phyloP scores from a whole-genome alignment of 1,284 basidiomycete species.

The Ceratobasidium sp. region DNA sequence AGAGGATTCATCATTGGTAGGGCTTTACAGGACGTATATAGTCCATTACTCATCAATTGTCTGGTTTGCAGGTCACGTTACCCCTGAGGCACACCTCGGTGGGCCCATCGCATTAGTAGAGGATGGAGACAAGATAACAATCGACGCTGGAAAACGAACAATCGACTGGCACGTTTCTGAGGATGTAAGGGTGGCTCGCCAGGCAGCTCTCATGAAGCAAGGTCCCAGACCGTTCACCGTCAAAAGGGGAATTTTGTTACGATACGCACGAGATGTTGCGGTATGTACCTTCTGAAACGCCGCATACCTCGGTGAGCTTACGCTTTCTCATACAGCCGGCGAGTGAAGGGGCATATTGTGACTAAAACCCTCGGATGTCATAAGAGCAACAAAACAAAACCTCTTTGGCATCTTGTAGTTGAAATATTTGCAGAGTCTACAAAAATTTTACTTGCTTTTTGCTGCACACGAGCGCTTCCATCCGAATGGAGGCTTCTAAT shows the following conservation, averaged over 20 bases:
- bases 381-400: no score
- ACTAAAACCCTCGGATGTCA: slow-evolving; percentile 48
- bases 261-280: slow-evolving; percentile 81
- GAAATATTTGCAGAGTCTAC: no score
- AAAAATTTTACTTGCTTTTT: no score
- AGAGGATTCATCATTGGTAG: slow-evolving; percentile 69
- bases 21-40: slow-evolving; percentile 9
- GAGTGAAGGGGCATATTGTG: slow-evolving; percentile 78
- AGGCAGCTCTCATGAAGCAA: slow-evolving; percentile 72
- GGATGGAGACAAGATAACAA: slow-evolving; percentile 88
- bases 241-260: slow-evolving; percentile 71
- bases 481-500: no score
- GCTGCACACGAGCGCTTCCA: no score
- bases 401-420: no score
- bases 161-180: slow-evolving; percentile 86
- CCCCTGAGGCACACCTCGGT: slow-evolving; percentile 90
- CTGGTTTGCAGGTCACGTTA: slow-evolving; percentile 80
- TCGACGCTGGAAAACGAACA: slow-evolving; percentile 79
- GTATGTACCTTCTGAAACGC: no score
- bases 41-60: neutral
- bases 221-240: slow-evolving; percentile 71
- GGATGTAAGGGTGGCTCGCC: slow-evolving; percentile 75
- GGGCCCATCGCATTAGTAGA: slow-evolving; percentile 94
- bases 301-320: slow-evolving; percentile 3
- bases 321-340: slow-evolving; percentile 62